Evolutionary conservation across 768 basidiomycete species (phyloP).

Genomic region (Coprinopsis marcescibilis): DNA sequence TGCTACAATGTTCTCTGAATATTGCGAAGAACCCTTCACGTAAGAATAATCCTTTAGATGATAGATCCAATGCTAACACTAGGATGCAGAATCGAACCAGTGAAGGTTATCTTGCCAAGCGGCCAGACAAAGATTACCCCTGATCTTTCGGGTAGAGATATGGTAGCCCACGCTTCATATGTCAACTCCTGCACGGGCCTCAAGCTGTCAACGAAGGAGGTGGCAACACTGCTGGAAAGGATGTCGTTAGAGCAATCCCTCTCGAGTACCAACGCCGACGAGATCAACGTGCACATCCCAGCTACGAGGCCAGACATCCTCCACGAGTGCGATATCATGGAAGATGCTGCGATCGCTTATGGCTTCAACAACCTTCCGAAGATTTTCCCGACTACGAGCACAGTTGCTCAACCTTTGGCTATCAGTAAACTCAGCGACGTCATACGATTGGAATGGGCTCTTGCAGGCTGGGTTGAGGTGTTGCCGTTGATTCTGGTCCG

Average conservation of each 20-base stretch:
- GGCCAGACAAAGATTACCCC: slow-evolving; percentile 75
- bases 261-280: slow-evolving; percentile 54
- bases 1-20: slow-evolving; percentile 97
- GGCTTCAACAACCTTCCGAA: slow-evolving; percentile 96
- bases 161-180: slow-evolving; percentile 78
- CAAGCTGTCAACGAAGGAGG: slow-evolving; percentile 55
- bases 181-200: slow-evolving; percentile 96
- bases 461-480: slow-evolving; percentile 95
- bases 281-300: slow-evolving; percentile 73
- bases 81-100: slow-evolving; percentile 81
- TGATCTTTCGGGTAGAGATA: slow-evolving; percentile 66
- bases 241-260: slow-evolving; percentile 71
- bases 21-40: slow-evolving; percentile 89
- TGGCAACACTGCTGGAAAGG: slow-evolving; percentile 66
- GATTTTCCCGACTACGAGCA: slow-evolving; percentile 89
- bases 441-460: slow-evolving; percentile 84
- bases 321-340: slow-evolving; percentile 98
- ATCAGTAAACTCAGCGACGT: slow-evolving; percentile 89
- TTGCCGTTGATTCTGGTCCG: slow-evolving; percentile 88
- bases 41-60: slow-evolving; percentile 33
- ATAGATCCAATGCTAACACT: background rate
- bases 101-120: slow-evolving; percentile 75
- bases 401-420: slow-evolving; percentile 87
- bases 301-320: slow-evolving; percentile 97
- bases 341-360: slow-evolving; percentile 95